phyloP scores from a whole-genome alignment of 306 rosid species.

The Oxytropis ochrocephala region DNA sequence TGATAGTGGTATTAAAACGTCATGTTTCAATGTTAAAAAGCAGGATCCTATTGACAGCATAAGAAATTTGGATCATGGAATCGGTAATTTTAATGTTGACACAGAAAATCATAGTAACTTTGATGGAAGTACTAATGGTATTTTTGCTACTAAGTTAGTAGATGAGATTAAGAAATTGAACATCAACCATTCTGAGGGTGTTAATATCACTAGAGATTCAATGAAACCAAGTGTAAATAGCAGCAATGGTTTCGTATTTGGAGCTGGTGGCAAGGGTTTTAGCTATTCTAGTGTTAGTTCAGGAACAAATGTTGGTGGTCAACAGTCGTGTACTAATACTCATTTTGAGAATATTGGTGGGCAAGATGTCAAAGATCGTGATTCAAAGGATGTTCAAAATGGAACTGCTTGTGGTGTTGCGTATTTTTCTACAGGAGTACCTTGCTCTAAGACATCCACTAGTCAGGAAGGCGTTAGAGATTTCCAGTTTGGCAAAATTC shows the following conservation, averaged over 20 bases:
- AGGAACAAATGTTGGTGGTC: conserved; percentile 23
- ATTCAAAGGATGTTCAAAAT: conserved; percentile 18
- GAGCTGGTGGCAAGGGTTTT: conserved; percentile 25
- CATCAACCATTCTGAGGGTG: conserved; percentile 39
- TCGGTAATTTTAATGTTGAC: conserved; percentile 16
- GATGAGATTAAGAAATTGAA: conserved; percentile 62
- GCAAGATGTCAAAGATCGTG: conserved; percentile 19
- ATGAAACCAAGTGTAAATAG: conserved; percentile 22
- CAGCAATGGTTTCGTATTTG: conserved; percentile 26
- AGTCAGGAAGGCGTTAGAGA: conserved; percentile 24
- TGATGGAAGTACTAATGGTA: conserved; percentile 19
- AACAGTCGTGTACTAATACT: conserved; percentile 19
- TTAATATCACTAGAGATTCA: conserved; percentile 2
- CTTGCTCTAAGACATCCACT: conserved; percentile 31
- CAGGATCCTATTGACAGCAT: conserved; percentile 9
- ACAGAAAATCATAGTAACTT: conserved; percentile 2
- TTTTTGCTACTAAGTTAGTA: conserved; percentile 25
- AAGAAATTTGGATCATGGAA: conserved; percentile 16
- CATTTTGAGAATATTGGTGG: conserved; percentile 20
- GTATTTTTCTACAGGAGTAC: conserved; percentile 24
- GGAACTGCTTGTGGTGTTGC: conserved; percentile 23
- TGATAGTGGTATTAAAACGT: background rate
- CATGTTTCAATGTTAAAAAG: background rate
- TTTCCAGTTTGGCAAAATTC: conserved; percentile 29
- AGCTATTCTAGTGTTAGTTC: conserved; percentile 15